phyloP scores from a whole-genome alignment of 169 alveolate genomes.

The Plasmodium ovale region DNA sequence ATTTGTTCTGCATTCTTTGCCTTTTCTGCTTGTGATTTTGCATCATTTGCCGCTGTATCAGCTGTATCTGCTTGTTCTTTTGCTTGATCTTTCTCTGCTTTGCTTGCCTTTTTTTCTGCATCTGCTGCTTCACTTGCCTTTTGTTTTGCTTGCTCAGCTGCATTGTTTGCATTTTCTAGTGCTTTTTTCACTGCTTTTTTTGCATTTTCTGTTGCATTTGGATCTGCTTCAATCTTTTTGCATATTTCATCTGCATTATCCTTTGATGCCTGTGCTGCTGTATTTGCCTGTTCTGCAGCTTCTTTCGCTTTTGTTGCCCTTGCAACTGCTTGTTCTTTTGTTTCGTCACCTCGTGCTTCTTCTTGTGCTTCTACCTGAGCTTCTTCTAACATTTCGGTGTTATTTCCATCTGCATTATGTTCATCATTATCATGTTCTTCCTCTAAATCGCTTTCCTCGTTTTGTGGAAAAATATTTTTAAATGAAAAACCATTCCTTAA shows the following conservation, averaged over 20 bases:
- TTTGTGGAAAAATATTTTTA: neutral
- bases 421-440: too few relatives aligned
- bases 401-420: neutral
- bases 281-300: neutral
- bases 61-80: too few relatives aligned
- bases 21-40: too few relatives aligned
- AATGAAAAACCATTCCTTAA: conserved; percentile 6
- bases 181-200: too few relatives aligned
- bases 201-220: too few relatives aligned
- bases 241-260: neutral
- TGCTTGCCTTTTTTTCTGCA: too few relatives aligned
- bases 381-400: neutral
- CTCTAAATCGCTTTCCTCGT: too few relatives aligned
- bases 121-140: too few relatives aligned
- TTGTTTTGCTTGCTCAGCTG: neutral
- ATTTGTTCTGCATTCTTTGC: too few relatives aligned
- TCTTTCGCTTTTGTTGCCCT: neutral
- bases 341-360: neutral
- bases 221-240: neutral
- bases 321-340: neutral
- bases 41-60: too few relatives aligned
- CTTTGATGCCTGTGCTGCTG: too few relatives aligned
- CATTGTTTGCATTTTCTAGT: neutral
- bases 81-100: too few relatives aligned
- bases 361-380: neutral